These are phyloP conservation scores for Beta vulgaris DNA, from an alignment of 148 eudicot species.

Conservation along the genomic window DNA sequence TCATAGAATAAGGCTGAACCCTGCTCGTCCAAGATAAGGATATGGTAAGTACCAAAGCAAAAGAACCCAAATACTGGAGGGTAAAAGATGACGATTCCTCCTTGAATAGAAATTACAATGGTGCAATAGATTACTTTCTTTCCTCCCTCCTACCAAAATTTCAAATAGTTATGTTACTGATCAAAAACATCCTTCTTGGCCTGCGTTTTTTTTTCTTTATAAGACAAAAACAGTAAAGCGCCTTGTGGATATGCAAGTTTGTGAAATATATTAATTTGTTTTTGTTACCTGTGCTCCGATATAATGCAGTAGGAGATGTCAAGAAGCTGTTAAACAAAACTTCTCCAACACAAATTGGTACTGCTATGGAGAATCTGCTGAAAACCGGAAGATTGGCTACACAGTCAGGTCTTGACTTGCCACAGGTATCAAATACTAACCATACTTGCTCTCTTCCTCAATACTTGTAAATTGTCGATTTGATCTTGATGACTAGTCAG, in stretches of 20 bases:
- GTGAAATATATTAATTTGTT: not conserved
- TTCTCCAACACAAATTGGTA: conserved; percentile 50
- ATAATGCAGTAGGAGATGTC: conserved; percentile 53
- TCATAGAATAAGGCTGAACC: too few species aligned
- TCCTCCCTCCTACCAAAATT: not conserved
- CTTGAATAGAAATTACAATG: too few species aligned
- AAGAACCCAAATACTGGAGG: too few species aligned
- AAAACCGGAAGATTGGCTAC: conserved; percentile 82
- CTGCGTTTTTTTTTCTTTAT: conserved; percentile 14
- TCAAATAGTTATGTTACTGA: not conserved
- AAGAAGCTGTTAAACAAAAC: conserved; percentile 63
- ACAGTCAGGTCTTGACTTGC: conserved; percentile 68
- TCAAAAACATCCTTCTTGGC: too few species aligned
- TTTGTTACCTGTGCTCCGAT: conserved; percentile 8
- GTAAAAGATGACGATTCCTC: too few species aligned
- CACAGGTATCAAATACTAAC: conserved; percentile 54
- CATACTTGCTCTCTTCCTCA: not conserved
- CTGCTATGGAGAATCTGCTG: conserved; percentile 68
- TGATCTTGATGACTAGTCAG: not conserved
- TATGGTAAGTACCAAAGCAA: too few species aligned
- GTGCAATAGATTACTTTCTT: not conserved
- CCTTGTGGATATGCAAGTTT: not conserved
- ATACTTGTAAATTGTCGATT: not conserved
- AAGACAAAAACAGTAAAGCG: too few species aligned
- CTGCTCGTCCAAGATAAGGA: too few species aligned